Base-by-base conservation (phyloP, 441 rosid genomes). In the Brassica balearica region DNA sequence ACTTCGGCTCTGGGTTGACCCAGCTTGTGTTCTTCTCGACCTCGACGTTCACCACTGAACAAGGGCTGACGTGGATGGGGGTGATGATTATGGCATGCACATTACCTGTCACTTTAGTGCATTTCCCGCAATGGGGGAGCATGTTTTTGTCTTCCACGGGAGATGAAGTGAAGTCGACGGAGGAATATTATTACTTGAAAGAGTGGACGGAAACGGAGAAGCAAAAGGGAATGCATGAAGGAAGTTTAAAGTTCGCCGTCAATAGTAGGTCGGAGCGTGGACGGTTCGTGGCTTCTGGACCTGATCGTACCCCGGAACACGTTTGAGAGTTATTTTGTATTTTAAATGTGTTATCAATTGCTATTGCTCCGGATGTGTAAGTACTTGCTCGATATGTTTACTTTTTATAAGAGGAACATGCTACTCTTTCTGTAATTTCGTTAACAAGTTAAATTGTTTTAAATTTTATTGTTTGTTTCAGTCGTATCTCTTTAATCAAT, bases 101-200 rank as follows among this genome's bases (percentile, higher is more conserved):
- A 1, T 81, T 93, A 8, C 93, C 95, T 0, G 92, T 88, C 41
- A 68, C 84, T 0, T 67, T 91, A 11, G 88, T 91, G 11, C 87
- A 93, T 75, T 93, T 90, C 82, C 97, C 97, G 0, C 95, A 93
- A 65, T 93, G 97, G 96, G 95, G 98, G 10, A 80, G 98, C 71
- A 93, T 93, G 93, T 85, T 91, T 67, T 62, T 79, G 23, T 82
- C 90, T 2, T 80, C 93, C 0, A 86, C 97, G 0, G 85, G 68
- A 23, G 85, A 90, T 80, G 70, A 48, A 0, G 69, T 14, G 1
- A 90, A 80, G 68, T 83, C 85, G 1, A 87, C 86, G 3, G 97
- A 91, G 71, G 97, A 91, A 32, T 73, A 75, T 72, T 93, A 93
- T 53, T 91, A 93, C 55, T 78, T 61, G 2, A 84, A 90, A 2